Percentiles rank a stretch among this genome's conserved stretches.
Evolutionary conservation across 129 eudicot species (phyloP).

Genomic region (Chrysanthemum seticuspe): DNA sequence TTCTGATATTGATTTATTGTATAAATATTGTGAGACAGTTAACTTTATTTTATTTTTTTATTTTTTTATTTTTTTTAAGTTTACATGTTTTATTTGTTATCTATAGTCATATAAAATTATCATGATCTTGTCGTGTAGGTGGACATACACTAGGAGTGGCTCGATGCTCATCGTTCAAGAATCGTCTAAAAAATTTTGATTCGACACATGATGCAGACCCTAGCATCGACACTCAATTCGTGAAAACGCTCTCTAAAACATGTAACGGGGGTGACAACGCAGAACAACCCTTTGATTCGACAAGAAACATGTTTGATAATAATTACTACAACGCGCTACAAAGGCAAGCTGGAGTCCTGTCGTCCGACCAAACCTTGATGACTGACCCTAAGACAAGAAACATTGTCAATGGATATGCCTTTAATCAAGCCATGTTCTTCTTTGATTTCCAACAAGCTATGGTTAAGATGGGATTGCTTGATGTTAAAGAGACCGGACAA

Average conservation of each 20-base stretch:
- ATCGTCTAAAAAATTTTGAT: conserved; percentile 61
- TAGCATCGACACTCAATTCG: conserved; percentile 52
- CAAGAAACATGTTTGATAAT: conserved; percentile 68
- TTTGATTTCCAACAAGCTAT: conserved; percentile 83
- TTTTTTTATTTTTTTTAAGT: too few species aligned
- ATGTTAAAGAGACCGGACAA: conserved; percentile 84
- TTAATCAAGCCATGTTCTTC: conserved; percentile 91
- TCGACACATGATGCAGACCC: conserved; percentile 72
- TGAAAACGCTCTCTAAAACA: conserved; percentile 51
- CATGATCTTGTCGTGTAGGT: conserved; percentile 36
- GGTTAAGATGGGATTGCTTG: conserved; percentile 82
- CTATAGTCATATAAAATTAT: background rate
- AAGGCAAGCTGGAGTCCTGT: conserved; percentile 55
- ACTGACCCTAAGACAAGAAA: conserved; percentile 48
- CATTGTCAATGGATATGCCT: conserved; percentile 63
- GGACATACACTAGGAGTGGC: conserved; percentile 97
- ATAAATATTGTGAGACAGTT: too few species aligned
- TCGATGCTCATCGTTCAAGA: conserved; percentile 88
- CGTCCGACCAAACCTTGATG: conserved; percentile 79
- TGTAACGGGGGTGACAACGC: conserved; percentile 71
- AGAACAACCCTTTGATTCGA: conserved; percentile 75
- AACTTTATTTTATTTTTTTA: too few species aligned
- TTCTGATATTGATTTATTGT: too few species aligned
- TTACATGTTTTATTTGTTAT: too few species aligned
- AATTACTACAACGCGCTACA: conserved; percentile 51